These are phyloP conservation scores for Nicotiana otophora DNA, from an alignment of 257 asterid species.

Conservation along the genomic window DNA sequence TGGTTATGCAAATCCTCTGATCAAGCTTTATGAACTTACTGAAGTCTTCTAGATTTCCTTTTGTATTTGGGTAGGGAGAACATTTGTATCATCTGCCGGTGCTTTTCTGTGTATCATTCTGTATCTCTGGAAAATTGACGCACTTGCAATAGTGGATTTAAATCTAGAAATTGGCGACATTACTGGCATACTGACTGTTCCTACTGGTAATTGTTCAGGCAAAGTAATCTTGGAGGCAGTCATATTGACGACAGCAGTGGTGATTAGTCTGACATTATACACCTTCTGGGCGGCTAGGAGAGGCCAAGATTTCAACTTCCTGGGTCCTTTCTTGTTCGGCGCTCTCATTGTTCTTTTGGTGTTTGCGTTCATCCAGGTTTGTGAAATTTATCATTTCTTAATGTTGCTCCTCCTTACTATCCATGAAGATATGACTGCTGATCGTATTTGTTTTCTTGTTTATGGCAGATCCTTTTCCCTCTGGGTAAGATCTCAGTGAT, in stretches of 20 bases:
- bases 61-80: no score
- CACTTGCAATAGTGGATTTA: not conserved
- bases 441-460: not conserved
- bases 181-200: not conserved
- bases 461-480: constrained; percentile 50
- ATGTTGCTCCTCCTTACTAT: no score
- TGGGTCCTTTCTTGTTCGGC: constrained; percentile 43
- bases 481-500: constrained; percentile 35
- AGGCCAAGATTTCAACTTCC: constrained; percentile 56
- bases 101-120: not conserved
- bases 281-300: constrained; percentile 75
- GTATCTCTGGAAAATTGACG: not conserved
- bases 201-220: constrained; percentile 25
- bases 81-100: not conserved
- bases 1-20: no score
- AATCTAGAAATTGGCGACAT: not conserved
- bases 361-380: constrained; percentile 49
- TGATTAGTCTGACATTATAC: constrained; percentile 50
- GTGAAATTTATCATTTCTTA: not conserved
- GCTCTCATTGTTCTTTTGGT: constrained; percentile 27
- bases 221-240: constrained; percentile 44
- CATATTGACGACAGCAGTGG: constrained; percentile 44
- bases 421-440: no score
- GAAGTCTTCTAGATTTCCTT: no score
- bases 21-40: no score